A percentile compares a stretch with the other conserved stretches of the same genome.
Evolutionary conservation across 1,139 yeast species (phyloP).

Genomic region (Kurtzmaniella quercitrusa): DNA sequence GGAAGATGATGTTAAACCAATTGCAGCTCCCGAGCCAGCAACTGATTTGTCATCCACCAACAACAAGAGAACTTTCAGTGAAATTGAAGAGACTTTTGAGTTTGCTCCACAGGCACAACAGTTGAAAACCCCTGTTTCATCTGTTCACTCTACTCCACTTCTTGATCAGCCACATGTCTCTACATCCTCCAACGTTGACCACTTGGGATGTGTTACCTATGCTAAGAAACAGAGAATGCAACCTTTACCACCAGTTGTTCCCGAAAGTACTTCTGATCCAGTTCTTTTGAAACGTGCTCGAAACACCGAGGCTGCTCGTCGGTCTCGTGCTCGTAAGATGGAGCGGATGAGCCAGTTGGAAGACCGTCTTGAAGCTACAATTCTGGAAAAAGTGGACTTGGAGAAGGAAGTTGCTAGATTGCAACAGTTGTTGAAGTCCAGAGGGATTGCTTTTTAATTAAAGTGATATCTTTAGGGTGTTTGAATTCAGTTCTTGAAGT

Average conservation of each 20-base stretch:
- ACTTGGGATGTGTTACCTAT: constrained; percentile 60
- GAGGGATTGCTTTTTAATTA: constrained; percentile 20
- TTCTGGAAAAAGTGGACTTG: constrained; percentile 50
- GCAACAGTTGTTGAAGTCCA: constrained; percentile 37
- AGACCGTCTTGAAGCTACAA: constrained; percentile 62
- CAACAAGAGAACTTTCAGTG: constrained; percentile 23
- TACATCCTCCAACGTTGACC: constrained; percentile 40
- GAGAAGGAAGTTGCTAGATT: constrained; percentile 58
- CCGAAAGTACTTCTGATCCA: constrained; percentile 56
- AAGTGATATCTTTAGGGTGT: background rate
- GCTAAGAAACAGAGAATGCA: constrained; percentile 58
- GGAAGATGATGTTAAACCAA: constrained; percentile 30
- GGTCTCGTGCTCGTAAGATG: constrained; percentile 91
- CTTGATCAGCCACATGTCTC: constrained; percentile 7
- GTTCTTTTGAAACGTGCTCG: constrained; percentile 81
- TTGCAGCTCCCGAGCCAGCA: constrained; percentile 11
- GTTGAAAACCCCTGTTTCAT: constrained; percentile 31
- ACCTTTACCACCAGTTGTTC: constrained; percentile 63
- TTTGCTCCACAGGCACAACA: constrained; percentile 17
- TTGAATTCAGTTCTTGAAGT: background rate
- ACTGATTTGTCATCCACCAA: constrained; percentile 1
- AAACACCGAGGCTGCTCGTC: constrained; percentile 95
- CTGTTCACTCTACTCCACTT: constrained; percentile 29
- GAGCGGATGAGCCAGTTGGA: constrained; percentile 85
- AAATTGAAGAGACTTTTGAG: constrained; percentile 26